Evolutionary conservation across 2,329 filamentous ascomycete species (phyloP).

Genomic region (Fusarium concolor): DNA sequence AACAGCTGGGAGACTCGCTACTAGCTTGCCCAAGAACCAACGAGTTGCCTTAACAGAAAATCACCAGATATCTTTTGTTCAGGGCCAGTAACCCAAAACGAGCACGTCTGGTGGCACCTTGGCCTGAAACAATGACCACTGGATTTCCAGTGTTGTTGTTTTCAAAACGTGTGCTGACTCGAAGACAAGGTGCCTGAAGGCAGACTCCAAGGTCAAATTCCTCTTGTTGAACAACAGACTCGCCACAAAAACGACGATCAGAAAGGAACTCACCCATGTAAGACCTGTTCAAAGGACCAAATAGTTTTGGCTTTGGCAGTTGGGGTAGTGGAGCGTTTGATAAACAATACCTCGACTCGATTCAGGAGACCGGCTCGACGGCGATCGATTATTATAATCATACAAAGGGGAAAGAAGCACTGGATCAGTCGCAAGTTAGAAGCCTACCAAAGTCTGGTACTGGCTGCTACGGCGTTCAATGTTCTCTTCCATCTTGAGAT

Average conservation of each 20-base stretch:
- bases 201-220: not conserved
- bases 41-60: not conserved
- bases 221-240: not conserved
- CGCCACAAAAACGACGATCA: no score
- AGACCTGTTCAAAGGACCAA: not conserved
- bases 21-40: not conserved
- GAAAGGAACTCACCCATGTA: no score
- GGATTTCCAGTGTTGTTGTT: not conserved
- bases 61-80: not conserved
- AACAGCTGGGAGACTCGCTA: not conserved
- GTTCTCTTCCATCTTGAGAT: not conserved
- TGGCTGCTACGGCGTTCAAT: not conserved
- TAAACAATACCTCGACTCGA: slow-evolving; percentile 1
- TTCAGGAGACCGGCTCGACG: not conserved
- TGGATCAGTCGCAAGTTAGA: not conserved
- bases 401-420: not conserved
- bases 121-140: not conserved
- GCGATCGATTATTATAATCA: slow-evolving; percentile 14
- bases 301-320: not conserved
- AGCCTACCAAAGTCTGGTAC: not conserved
- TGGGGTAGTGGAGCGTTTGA: not conserved
- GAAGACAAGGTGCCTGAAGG: not conserved
- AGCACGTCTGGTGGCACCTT: not conserved
- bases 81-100: not conserved
- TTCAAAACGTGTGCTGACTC: not conserved